phyloP scores from a whole-genome alignment of 805 yeast species.

The Nakazawaea peltata region DNA sequence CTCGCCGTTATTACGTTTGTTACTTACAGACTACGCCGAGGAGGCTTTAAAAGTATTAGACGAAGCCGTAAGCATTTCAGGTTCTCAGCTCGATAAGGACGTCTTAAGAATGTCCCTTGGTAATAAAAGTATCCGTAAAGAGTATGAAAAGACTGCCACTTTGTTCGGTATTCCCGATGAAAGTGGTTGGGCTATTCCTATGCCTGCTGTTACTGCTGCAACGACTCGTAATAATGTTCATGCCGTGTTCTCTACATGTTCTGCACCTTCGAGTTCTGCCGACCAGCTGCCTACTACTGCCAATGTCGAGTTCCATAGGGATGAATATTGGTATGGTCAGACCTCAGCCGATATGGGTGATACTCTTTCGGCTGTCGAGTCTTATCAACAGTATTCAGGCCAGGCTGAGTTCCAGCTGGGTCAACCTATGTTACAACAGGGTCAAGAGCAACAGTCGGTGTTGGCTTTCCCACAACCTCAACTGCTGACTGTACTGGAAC shows the following conservation, averaged over 20 bases:
- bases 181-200: constrained; percentile 95
- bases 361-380: constrained; percentile 40
- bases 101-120: constrained; percentile 90
- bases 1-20: constrained; percentile 76
- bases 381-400: constrained; percentile 9
- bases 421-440: too few species aligned
- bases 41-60: constrained; percentile 87
- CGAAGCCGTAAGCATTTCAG: constrained; percentile 77
- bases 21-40: constrained; percentile 80
- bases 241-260: constrained; percentile 87
- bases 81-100: constrained; percentile 85
- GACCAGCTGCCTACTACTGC: constrained; percentile 29
- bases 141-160: constrained; percentile 79
- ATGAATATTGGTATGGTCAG: constrained; percentile 42
- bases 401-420: too few species aligned
- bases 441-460: too few species aligned
- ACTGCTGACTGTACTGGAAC: too few species aligned
- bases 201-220: constrained; percentile 88
- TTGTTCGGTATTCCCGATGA: constrained; percentile 93
- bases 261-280: constrained; percentile 27
- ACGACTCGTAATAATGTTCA: constrained; percentile 89
- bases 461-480: too few species aligned
- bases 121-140: constrained; percentile 66
- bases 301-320: constrained; percentile 48
- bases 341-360: constrained; percentile 29